phyloP scores from a whole-genome alignment of 2,329 filamentous ascomycete species.

The Trichoderma asperellum region DNA sequence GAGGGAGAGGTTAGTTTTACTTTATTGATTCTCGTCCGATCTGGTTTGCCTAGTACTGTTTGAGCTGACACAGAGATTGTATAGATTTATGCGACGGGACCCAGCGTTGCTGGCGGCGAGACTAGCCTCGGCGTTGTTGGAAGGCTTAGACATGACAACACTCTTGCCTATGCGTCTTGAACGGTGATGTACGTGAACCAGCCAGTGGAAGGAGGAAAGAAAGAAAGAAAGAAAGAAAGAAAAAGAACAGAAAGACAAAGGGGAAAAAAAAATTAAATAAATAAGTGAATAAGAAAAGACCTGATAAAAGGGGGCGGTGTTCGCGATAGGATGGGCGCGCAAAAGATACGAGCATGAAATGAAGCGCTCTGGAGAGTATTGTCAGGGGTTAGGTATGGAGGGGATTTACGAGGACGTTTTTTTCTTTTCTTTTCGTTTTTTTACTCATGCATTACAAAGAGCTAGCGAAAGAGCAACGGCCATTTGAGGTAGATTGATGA shows the following conservation, averaged over 20 bases:
- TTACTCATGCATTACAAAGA: not conserved
- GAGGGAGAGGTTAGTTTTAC: constrained; percentile 64
- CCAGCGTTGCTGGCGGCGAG: constrained; percentile 71
- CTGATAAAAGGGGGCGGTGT: not conserved
- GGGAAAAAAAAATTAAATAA: too few relatives aligned
- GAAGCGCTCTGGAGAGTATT: not conserved
- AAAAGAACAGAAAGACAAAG: too few relatives aligned
- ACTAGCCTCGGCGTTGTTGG: constrained; percentile 66
- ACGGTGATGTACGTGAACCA: not conserved
- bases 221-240: not conserved
- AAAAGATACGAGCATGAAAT: not conserved
- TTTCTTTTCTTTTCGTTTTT: not conserved
- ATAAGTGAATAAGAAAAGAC: not conserved
- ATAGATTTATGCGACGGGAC: constrained; percentile 73
- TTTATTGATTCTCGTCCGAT: not conserved
- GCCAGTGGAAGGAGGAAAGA: not conserved
- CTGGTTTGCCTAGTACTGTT: not conserved
- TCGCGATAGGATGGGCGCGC: not conserved
- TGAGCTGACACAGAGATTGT: not conserved
- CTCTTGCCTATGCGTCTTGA: constrained; percentile 58
- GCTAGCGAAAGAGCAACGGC: not conserved
- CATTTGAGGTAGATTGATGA: not conserved
- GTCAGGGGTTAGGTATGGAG: not conserved
- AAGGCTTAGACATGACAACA: constrained; percentile 72
- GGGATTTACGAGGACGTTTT: not conserved